Conservation (phyloP, 116 monocot species). For the Zostera marina region DNA sequence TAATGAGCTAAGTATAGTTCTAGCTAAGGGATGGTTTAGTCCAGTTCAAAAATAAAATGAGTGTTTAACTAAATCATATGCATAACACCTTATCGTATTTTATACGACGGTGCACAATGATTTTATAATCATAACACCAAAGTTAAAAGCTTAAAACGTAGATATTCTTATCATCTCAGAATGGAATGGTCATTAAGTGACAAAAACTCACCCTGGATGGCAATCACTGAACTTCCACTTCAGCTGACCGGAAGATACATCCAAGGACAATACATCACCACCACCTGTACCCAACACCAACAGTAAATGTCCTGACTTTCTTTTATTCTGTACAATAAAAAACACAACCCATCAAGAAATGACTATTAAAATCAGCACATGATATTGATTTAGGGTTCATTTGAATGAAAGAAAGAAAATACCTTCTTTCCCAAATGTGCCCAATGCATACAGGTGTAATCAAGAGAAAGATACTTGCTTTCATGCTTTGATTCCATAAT, state of each 20-base stretch:
- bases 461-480: slow-evolving; percentile 65
- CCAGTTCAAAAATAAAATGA: background rate
- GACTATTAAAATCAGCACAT: background rate
- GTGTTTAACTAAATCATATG: background rate
- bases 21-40: background rate
- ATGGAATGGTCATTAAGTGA: background rate
- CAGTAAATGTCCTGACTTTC: slow-evolving; percentile 28
- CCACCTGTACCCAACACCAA: slow-evolving; percentile 72
- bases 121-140: too few relatives aligned
- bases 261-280: slow-evolving; percentile 75
- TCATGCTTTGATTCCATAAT: slow-evolving; percentile 18
- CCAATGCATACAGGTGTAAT: slow-evolving; percentile 95
- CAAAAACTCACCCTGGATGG: slow-evolving; percentile 56
- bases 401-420: background rate
- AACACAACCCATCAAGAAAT: background rate
- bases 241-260: slow-evolving; percentile 45
- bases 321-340: slow-evolving; percentile 40
- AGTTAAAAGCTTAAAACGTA: too few relatives aligned
- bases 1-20: background rate
- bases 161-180: background rate
- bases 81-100: background rate
- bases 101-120: too few relatives aligned
- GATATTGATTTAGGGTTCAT: too few relatives aligned
- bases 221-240: slow-evolving; percentile 78
- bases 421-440: slow-evolving; percentile 58